These are phyloP conservation scores for Aspergillus sp. DNA, from an alignment of 2,329 filamentous ascomycete species.

Conservation along the genomic window DNA sequence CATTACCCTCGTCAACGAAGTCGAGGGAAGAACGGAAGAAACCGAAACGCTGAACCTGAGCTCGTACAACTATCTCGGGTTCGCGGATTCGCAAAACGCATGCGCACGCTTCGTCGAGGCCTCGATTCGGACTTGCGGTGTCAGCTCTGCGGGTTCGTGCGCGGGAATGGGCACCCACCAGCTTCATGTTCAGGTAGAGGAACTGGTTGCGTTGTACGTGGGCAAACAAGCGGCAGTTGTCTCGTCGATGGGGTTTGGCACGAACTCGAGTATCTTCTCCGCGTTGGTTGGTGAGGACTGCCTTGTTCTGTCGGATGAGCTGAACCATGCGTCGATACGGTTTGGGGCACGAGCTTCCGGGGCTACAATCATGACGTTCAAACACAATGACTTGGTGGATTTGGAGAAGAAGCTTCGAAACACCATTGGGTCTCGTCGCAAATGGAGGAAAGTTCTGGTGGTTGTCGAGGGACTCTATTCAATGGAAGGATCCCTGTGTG, in stretches of 20 bases:
- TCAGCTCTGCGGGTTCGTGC: slow-evolving; percentile 78
- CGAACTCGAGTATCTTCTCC: slow-evolving; percentile 89
- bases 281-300: slow-evolving; percentile 90
- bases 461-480: slow-evolving; percentile 97
- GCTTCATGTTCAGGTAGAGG: slow-evolving; percentile 83
- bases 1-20: slow-evolving; percentile 89
- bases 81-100: slow-evolving; percentile 94
- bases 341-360: slow-evolving; percentile 91
- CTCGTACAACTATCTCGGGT: slow-evolving; percentile 99
- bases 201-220: slow-evolving; percentile 83
- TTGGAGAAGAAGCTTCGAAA: slow-evolving; percentile 85
- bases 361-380: slow-evolving; percentile 93
- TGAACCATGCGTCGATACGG: slow-evolving; percentile 97
- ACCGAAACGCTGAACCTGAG: slow-evolving; percentile 98
- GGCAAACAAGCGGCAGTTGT: slow-evolving; percentile 94
- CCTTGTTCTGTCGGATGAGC: slow-evolving; percentile 91
- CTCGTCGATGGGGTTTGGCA: slow-evolving; percentile 98
- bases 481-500: slow-evolving; percentile 99
- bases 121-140: slow-evolving; percentile 77
- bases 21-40: slow-evolving; percentile 86
- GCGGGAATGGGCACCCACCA: slow-evolving; percentile 84
- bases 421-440: slow-evolving; percentile 90
- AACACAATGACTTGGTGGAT: slow-evolving; percentile 92
- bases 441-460: slow-evolving; percentile 98
- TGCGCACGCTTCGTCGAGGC: slow-evolving; percentile 93